A percentile compares a stretch with the other conserved stretches of the same genome.
phyloP scores from a whole-genome alignment of 2,329 filamentous ascomycete species.

The Claviceps africana region DNA sequence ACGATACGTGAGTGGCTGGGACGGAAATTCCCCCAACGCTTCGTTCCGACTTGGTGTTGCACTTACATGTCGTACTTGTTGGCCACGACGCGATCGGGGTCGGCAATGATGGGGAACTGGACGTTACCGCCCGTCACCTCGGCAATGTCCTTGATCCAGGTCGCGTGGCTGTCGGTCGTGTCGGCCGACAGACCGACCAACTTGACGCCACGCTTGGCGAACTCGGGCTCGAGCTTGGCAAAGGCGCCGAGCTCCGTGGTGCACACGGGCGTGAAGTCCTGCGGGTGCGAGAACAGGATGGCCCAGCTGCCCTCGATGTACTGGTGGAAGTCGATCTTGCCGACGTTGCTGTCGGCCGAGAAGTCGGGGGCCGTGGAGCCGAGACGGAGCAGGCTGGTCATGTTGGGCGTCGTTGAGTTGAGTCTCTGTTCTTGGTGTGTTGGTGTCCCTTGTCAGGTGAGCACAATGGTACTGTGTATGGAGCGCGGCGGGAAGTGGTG shows the following conservation, averaged over 20 bases:
- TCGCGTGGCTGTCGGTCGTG: constrained; percentile 66
- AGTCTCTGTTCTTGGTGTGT: no score
- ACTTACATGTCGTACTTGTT: constrained; percentile 64
- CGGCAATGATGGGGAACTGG: constrained; percentile 67
- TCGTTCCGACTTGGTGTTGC: no score
- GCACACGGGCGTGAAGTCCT: constrained; percentile 90
- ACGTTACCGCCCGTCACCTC: constrained; percentile 60
- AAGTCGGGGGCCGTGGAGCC: constrained; percentile 65
- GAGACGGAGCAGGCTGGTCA: constrained; percentile 39
- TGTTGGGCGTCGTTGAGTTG: no score
- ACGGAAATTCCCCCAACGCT: no score
- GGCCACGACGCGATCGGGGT: constrained; percentile 64
- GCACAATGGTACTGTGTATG: no score
- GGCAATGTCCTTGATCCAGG: constrained; percentile 83
- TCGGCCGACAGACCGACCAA: constrained; percentile 85
- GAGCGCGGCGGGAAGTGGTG: no score
- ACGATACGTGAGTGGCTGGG: no score
- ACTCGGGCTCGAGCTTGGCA: constrained; percentile 77
- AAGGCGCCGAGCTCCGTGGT: constrained; percentile 92
- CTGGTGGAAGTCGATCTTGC: constrained; percentile 70
- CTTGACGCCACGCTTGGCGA: constrained; percentile 75
- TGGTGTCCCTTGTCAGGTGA: no score
- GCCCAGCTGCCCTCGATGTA: constrained; percentile 70
- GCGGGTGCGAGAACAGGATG: constrained; percentile 72
- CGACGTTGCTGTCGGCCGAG: constrained; percentile 64